Percentiles rank a stretch among this genome's conserved stretches.
Evolutionary conservation across 345 rosid genomes (phyloP).

Genomic region (Pseudoturritis turrita): DNA sequence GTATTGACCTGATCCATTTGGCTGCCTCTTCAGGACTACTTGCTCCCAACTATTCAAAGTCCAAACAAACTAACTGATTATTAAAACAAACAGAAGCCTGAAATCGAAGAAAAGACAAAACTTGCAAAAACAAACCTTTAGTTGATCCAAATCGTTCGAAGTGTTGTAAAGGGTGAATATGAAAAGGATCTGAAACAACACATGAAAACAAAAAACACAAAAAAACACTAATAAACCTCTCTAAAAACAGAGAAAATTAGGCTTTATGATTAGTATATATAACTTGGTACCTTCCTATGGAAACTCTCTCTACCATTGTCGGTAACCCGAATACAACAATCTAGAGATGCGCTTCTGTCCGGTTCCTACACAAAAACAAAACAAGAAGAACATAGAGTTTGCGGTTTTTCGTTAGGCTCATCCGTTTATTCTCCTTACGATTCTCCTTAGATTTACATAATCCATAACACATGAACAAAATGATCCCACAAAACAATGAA

Average conservation of each 20-base stretch:
- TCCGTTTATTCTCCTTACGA: background rate
- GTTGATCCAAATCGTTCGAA: constrained; percentile 64
- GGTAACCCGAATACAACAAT: constrained; percentile 68
- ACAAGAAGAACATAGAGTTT: background rate
- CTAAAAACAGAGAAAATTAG: background rate
- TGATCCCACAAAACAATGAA: background rate
- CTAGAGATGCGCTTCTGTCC: constrained; percentile 62
- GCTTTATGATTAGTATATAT: background rate
- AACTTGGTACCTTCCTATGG: constrained; percentile 57
- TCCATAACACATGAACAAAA: constrained; percentile 1
- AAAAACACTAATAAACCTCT: background rate
- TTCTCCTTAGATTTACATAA: background rate
- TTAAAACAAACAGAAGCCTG: background rate
- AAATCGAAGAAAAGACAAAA: background rate
- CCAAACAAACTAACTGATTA: background rate
- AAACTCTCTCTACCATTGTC: constrained; percentile 93
- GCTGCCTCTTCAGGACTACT: constrained; percentile 95
- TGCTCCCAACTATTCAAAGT: constrained; percentile 68
- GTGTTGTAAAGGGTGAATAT: constrained; percentile 74
- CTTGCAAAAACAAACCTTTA: constrained; percentile 49
- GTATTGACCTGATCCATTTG: constrained; percentile 67
- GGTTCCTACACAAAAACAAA: constrained; percentile 46
- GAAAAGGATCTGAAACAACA: constrained; percentile 67
- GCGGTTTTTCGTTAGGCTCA: background rate
- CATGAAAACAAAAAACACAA: background rate